Base-by-base conservation (phyloP, 805 yeast species). In the Pichia sporocuriosa region DNA sequence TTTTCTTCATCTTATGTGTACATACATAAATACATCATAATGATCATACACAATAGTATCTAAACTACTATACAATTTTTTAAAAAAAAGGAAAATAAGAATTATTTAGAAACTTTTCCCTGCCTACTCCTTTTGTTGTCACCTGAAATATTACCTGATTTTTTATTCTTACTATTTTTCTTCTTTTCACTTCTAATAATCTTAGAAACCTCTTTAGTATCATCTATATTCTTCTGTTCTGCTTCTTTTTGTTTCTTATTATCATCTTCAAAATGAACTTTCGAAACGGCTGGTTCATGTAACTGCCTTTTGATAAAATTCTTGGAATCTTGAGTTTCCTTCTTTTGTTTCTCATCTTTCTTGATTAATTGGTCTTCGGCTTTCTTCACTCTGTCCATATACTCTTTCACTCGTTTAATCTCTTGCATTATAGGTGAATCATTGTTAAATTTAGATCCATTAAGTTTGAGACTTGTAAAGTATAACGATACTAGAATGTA, bases 381-480 rank as follows among this genome's bases (percentile, higher is more conserved):
- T 3, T 55, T 65, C 49, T 75, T 75, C 28, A 75, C 69, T 53
- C 78, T 69, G 29, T 70, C 70, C 78, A 83, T 81, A 49, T 81
- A 82, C n/a, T 68, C 54, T 56, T 81, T 83, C 31, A 84, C 80
- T 46, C 88, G 67, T 7, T 66, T 68, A 39, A 85, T 63, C 53
- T 84, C 94, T 24, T 63, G 63, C 79, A 80, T 77, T 17, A 87
- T 73, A 2, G 81, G 79, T 50, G 82, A 86, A 6, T 61, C 57
- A 10, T 68, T 69, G 1, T 81, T 72, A 6, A 37, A 44, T 43
- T 79, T 75, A 13, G 68, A 58, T 1, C 90, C 90, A 13, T 62
- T 62, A 0, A 78, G 54, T 48, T 82, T 79, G 43, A 82, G 57
- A 52, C 78, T 75, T 4, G 82, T 71, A 58, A 73, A 81, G 42